Percentiles rank a stretch among this genome's conserved stretches.
Evolutionary conservation across 768 basidiomycete genomes (phyloP).

Genomic region (Hygrophoropsis aurantiaca): DNA sequence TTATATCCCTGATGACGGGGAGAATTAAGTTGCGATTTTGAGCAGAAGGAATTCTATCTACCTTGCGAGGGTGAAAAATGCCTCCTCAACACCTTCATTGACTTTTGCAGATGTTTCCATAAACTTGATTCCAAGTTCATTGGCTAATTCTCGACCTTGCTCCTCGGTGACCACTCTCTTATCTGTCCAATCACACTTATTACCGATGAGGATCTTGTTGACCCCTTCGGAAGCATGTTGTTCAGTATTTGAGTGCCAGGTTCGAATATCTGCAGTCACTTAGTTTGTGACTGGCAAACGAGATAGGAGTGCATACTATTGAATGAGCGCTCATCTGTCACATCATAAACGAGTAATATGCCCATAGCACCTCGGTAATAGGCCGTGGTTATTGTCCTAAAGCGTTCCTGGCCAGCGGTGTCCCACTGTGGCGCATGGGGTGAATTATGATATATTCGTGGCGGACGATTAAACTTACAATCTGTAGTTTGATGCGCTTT

Average conservation of each 20-base stretch:
- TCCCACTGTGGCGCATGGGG: constrained; percentile 87
- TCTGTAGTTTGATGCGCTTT: constrained; percentile 98
- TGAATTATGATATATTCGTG: not conserved
- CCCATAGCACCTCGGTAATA: constrained; percentile 99
- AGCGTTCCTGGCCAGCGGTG: constrained; percentile 98
- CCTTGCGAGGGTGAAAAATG: constrained; percentile 97
- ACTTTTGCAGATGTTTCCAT: constrained; percentile 98
- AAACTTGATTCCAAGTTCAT: constrained; percentile 93
- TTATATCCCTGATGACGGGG: constrained; percentile 76
- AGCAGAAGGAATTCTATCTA: constrained; percentile 36
- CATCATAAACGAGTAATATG: constrained; percentile 97
- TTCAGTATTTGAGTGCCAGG: constrained; percentile 97
- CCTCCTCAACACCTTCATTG: constrained; percentile 97
- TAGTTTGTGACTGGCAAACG: constrained; percentile 5
- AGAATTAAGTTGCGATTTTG: not conserved
- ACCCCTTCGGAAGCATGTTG: constrained; percentile 98
- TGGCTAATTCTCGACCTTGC: constrained; percentile 88
- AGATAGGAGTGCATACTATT: constrained; percentile 69
- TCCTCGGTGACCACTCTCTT: constrained; percentile 90
- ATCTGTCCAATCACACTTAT: constrained; percentile 98
- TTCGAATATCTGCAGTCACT: constrained; percentile 78
- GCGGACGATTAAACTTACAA: constrained; percentile 53
- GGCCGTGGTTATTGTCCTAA: constrained; percentile 97
- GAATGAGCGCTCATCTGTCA: constrained; percentile 92
- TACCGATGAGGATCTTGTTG: constrained; percentile 98